Evolutionary conservation across 1,284 basidiomycete genomes (phyloP), one percentile per base, ranked within the genome.

Genomic region (Agaricales sp.): DNA sequence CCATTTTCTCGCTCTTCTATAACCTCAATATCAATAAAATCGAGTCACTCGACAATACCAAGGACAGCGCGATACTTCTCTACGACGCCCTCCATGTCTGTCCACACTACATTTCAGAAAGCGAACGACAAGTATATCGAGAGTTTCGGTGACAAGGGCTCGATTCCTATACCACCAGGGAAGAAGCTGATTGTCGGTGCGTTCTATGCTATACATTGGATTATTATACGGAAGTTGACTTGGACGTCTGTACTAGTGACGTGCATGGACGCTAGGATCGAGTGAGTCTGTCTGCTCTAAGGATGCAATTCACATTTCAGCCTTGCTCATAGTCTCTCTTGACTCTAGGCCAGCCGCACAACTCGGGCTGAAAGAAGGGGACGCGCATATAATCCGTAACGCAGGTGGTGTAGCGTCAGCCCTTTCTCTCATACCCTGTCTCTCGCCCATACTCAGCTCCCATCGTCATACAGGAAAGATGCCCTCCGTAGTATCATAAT

Each of bases 351-450:
- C 78, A 19, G 74, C 74, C 38, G 67, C 72, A 4, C 72, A 78
- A 50, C 71, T 83, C 22, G 80, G 79, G 4, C 66, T 83, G 46
- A 66, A 77, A 25, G 72, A 80, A 51, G 82, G 82, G 46, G 80
- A 84, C 48, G 77, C 80, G 4, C 80, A 85, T 63, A 69, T 84
- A 47, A 82, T 85, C 51, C 72, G 81, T 19, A 84, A 84, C 57
- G 80, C 80, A 21, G 81, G 81, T 37, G 80, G 80, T 39, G 61
- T 67, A 52, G 78, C 75, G 79, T 81, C 60, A 38, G 77, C 69
- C 18, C 38, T 18, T 30, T 22, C 2, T 55, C 35, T 41, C 14
- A 3, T 14, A n/a, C n/a, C n/a, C n/a, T n/a, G n/a, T 46, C 18
- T n/a, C 6, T 43, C 38, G 12, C 19, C 45, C 35, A 2, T 19